phyloP scores from a whole-genome alignment of 441 rosid genomes.

The Syzygium malaccense region DNA sequence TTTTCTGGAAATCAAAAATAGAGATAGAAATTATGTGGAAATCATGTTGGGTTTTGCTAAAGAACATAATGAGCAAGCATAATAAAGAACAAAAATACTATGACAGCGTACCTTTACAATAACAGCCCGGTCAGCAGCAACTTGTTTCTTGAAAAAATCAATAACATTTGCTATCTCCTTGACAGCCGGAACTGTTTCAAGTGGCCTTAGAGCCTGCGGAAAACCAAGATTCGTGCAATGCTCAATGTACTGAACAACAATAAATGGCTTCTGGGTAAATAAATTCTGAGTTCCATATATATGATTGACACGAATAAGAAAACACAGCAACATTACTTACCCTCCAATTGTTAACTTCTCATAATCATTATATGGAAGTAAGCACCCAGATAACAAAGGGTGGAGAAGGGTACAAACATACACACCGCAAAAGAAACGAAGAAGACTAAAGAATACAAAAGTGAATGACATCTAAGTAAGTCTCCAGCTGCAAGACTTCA shows the following conservation, averaged over 20 bases:
- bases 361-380: neutral
- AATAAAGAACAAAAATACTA: neutral
- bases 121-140: constrained; percentile 56
- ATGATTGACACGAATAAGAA: neutral
- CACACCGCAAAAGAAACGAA: neutral
- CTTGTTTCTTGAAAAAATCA: constrained; percentile 62
- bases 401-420: neutral
- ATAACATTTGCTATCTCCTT: constrained; percentile 52
- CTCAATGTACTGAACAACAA: neutral
- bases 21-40: neutral
- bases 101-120: constrained; percentile 45
- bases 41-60: neutral
- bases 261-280: neutral
- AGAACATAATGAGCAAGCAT: neutral
- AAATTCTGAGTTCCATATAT: neutral
- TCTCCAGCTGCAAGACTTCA: neutral
- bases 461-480: neutral
- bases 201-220: constrained; percentile 19
- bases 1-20: constrained; percentile 37
- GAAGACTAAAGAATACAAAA: neutral
- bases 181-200: constrained; percentile 22
- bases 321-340: neutral
- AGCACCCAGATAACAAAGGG: neutral
- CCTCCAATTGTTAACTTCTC: neutral
- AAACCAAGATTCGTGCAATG: neutral